Evolutionary conservation across 2,329 filamentous ascomycete species (phyloP), one percentile per base, ranked within the genome.

Genomic region (Bisporella sp.): DNA sequence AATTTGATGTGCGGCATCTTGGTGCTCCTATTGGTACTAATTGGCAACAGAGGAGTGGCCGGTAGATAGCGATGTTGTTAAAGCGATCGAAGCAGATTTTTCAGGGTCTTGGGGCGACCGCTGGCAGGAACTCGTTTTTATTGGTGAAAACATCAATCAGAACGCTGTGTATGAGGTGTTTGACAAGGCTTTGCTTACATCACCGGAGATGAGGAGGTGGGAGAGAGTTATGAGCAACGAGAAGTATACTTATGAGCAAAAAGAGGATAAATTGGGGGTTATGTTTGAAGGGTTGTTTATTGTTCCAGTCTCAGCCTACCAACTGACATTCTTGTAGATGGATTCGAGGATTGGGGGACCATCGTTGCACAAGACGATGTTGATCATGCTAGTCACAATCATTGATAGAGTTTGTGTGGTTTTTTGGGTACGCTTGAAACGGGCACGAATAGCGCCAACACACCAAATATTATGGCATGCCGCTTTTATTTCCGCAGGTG

Each of bases 111-210:
- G 83, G 82, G 84, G 82, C 1, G 85, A 89, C 57, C 73, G 84
- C 1, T 72, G 84, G 2, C 84, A 89, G 62, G 85, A 89, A 63
- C 63, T 89, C 5, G 85, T 89, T 3, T 85, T 89, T 53, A 88
- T 89, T 51, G 85, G 85, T 0, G 82, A 87, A 64, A 73, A 73
- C 5, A 70, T 89, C 11, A 73, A 86, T 46, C 60, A 71, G 1
- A 60, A 64, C 5, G 72, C 69, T 0, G 68, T 89, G 12, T 76
- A 73, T 29, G 66, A 64, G 4, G 63, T 75, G 33, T 63, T 89
- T 4, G 79, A 89, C 58, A 66, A 63, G 2, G 87, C 84, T 58
- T 62, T 88, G 29, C 63, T 89, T 3, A 73, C 74, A n/a, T 77
- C 84, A 28, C 63, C 63, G 0, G 85, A 89, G 65, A 77, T 76